Evolutionary conservation across 257 asterid species (phyloP).

Genomic region (Nicotiana sylvestris): DNA sequence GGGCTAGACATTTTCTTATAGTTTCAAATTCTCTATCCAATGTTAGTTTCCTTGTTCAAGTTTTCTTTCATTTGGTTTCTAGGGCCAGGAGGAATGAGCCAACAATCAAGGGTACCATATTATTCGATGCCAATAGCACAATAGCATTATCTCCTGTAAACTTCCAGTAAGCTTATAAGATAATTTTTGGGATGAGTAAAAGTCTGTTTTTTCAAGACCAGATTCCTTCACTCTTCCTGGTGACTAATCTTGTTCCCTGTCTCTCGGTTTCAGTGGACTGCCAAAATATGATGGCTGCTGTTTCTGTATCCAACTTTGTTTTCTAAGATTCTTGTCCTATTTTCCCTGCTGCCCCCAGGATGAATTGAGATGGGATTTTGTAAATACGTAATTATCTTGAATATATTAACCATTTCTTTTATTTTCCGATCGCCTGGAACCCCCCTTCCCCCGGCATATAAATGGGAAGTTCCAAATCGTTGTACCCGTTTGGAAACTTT

Average conservation of each 20-base stretch:
- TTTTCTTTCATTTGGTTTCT: constrained; percentile 22
- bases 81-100: constrained; percentile 92
- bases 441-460: not conserved
- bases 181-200: constrained; percentile 7
- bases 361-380: no score
- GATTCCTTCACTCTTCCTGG: constrained; percentile 3
- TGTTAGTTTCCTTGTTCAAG: not conserved
- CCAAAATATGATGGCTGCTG: constrained; percentile 96
- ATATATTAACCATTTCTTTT: no score
- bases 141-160: constrained; percentile 90
- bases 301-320: constrained; percentile 75
- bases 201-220: not conserved
- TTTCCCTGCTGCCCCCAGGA: not conserved
- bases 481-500: not conserved
- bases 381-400: no score
- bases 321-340: not conserved
- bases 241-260: constrained; percentile 18
- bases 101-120: constrained; percentile 73
- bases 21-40: not conserved
- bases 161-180: constrained; percentile 67
- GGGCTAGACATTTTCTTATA: not conserved
- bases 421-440: no score
- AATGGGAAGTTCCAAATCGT: not conserved
- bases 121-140: constrained; percentile 90
- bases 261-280: constrained; percentile 61